Evolutionary conservation across 2,329 filamentous ascomycete genomes (phyloP).

Genomic region (Neofusicoccum umdonicola): DNA sequence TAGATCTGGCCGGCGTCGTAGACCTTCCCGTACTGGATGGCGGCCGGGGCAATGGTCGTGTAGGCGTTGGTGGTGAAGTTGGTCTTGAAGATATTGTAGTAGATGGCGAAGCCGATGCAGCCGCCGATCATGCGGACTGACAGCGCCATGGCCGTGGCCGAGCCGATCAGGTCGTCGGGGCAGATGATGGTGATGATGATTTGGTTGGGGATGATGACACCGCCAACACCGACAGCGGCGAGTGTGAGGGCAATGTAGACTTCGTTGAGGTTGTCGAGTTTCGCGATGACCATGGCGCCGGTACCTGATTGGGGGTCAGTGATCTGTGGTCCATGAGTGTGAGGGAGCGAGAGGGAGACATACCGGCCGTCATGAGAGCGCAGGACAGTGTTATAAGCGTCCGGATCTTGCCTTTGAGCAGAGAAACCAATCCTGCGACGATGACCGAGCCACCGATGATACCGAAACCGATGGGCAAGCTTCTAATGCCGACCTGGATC

Average conservation of each 20-base stretch:
- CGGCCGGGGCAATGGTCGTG: constrained; percentile 25
- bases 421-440: constrained; percentile 56
- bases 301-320: constrained; percentile 42
- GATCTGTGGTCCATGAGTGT: no score
- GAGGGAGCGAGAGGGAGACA: not conserved
- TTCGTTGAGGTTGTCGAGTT: constrained; percentile 52
- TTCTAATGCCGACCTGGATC: constrained; percentile 61
- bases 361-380: constrained; percentile 61
- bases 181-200: constrained; percentile 70
- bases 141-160: constrained; percentile 65
- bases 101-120: constrained; percentile 60
- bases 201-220: constrained; percentile 65
- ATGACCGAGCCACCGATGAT: constrained; percentile 62
- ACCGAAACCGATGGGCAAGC: constrained; percentile 62
- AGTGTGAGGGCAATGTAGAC: constrained; percentile 60
- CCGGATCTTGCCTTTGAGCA: constrained; percentile 58
- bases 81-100: constrained; percentile 36
- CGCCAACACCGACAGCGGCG: constrained; percentile 64
- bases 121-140: constrained; percentile 69
- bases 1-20: constrained; percentile 46
- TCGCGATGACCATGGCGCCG: constrained; percentile 53
- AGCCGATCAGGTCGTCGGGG: constrained; percentile 68
- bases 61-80: constrained; percentile 25
- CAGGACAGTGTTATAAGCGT: constrained; percentile 60
- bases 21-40: constrained; percentile 23